Conservation (phyloP, 1,139 yeast species). For the Tardiomyces digboiensis region DNA sequence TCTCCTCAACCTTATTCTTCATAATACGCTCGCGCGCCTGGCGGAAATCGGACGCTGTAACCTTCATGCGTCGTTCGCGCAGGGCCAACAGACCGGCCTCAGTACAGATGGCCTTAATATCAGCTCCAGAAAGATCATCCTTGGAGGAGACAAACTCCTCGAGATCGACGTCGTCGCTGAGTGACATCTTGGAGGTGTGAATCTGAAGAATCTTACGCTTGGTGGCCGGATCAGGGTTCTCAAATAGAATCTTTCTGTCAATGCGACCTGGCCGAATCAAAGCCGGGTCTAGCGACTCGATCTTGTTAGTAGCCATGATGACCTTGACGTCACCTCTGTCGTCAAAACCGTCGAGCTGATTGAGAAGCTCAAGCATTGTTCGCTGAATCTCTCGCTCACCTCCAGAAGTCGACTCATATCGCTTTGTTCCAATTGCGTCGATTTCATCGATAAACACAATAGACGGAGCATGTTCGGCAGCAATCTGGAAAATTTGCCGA, state of each 20-base stretch:
- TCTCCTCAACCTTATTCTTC: slow-evolving; percentile 97
- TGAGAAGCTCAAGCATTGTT: slow-evolving; percentile 95
- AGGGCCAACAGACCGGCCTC: slow-evolving; percentile 99
- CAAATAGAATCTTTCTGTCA: slow-evolving; percentile 96
- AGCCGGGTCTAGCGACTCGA: slow-evolving; percentile 97
- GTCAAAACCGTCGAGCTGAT: slow-evolving; percentile 97
- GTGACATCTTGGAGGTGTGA: slow-evolving; percentile 94
- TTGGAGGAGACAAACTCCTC: slow-evolving; percentile 93
- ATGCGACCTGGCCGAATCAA: slow-evolving; percentile 96
- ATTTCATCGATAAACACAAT: slow-evolving; percentile 97
- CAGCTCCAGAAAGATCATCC: slow-evolving; percentile 99
- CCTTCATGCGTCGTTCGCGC: slow-evolving; percentile 95
- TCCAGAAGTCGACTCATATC: slow-evolving; percentile 99
- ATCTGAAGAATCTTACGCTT: slow-evolving; percentile 95
- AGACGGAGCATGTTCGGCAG: slow-evolving; percentile 95
- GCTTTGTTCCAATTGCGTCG: slow-evolving; percentile 98
- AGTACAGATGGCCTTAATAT: slow-evolving; percentile 90
- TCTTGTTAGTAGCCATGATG: slow-evolving; percentile 98
- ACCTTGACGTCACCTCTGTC: slow-evolving; percentile 98
- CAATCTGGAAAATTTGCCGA: slow-evolving; percentile 93
- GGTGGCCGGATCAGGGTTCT: slow-evolving; percentile 94
- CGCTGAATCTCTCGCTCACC: slow-evolving; percentile 99
- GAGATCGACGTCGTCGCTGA: slow-evolving; percentile 97
- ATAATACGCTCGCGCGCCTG: slow-evolving; percentile 94
- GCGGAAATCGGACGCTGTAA: slow-evolving; percentile 92